phyloP scores from a whole-genome alignment of 2,329 filamentous ascomycete species.

The Fusarium nodosum region DNA sequence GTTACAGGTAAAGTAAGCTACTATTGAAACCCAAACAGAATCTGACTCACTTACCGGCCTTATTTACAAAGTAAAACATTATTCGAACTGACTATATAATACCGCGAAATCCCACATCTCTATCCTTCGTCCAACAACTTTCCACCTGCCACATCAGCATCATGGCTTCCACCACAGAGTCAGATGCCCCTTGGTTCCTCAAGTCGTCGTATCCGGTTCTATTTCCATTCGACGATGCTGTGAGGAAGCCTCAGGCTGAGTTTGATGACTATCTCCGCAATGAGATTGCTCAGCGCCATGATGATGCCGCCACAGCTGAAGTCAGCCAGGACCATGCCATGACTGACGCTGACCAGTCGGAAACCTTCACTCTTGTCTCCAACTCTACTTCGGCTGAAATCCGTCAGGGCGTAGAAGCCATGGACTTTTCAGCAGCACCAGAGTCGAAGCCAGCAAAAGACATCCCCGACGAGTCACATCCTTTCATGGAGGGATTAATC shows the following conservation, averaged over 20 bases:
- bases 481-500: slow-evolving; percentile 56
- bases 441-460: slow-evolving; percentile 6
- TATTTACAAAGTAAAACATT: neutral
- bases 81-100: slow-evolving; percentile 26
- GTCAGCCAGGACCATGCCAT: slow-evolving; percentile 19
- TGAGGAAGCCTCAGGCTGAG: slow-evolving; percentile 52
- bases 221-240: slow-evolving; percentile 55
- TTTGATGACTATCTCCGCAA: slow-evolving; percentile 53
- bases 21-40: neutral
- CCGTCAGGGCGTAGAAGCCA: slow-evolving; percentile 25
- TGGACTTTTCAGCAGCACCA: slow-evolving; percentile 30
- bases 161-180: slow-evolving; percentile 43
- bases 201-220: slow-evolving; percentile 56
- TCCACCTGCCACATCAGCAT: slow-evolving; percentile 4
- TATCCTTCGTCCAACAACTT: slow-evolving; percentile 1
- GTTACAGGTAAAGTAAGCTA: neutral
- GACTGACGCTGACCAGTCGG: slow-evolving; percentile 38
- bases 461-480: slow-evolving; percentile 28
- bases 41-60: slow-evolving; percentile 41
- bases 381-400: slow-evolving; percentile 48
- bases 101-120: neutral
- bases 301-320: slow-evolving; percentile 10
- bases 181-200: slow-evolving; percentile 56
- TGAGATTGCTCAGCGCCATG: slow-evolving; percentile 44
- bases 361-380: slow-evolving; percentile 49